Base-by-base conservation (phyloP, 1,284 basidiomycete species). In the Microbotryum silenes-acaulis region DNA sequence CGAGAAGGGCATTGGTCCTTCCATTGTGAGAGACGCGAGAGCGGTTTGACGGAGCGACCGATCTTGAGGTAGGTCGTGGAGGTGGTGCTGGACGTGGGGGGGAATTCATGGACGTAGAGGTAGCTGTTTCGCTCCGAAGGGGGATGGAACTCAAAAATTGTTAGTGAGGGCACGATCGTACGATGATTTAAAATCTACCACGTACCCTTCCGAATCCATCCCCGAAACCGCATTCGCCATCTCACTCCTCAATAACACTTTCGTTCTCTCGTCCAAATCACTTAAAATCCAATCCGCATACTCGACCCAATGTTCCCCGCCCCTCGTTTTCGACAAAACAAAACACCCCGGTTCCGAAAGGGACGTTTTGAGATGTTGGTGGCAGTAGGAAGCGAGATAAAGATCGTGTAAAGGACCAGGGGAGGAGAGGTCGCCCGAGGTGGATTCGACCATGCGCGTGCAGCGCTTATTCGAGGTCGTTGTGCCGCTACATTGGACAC, bases 181-280 rank as follows among this genome's bases (percentile, higher is more conserved):
- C 31, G 31, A 31, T 10, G 8, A 31, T 31, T 8, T 31, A 10
- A 31, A 31, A 9, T 31, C 9, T 7, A 31, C 9, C 31, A 48
- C 62, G 49, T n/a, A 66, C 59, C 71, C 71, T 9, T 45, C 44
- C 27, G 46, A 31, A n/a, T 70, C 68, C 7, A 61, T 62, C 0
- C 27, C 25, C 4, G 56, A 58, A 1, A 65, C 52, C 1, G 61
- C 57, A 23, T 51, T 59, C 27, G 55, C 27, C 61, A 72, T 68
- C 42, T 65, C 63, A 42, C 62, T 54, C n/a, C 71, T 37, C n/a
- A 72, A 54, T 25, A 61, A 56, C 16, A 68, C 51, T 51, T 69
- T 60, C 18, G 68, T 71, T 33, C 59, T 59, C 37, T 56, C 23
- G 1, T 70, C 68, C 47, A 69, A 57, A 23, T 63, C 57, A 9